These are phyloP conservation scores for Oryza officinalis DNA, from an alignment of 176 grass and related monocot species.

Conservation along the genomic window DNA sequence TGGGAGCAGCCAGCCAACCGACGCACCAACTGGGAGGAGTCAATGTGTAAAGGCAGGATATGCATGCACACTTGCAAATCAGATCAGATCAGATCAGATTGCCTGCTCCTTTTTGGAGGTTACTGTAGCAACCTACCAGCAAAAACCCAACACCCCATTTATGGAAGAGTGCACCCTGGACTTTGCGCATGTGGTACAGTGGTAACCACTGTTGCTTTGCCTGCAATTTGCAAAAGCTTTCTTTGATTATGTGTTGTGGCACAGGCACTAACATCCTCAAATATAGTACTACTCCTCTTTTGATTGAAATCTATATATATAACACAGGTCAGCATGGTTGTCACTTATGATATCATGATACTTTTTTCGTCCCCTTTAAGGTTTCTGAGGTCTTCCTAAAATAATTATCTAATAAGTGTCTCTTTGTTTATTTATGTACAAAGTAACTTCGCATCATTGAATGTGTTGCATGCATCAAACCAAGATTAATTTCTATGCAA, in stretches of 20 bases:
- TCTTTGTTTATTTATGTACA: too few relatives aligned
- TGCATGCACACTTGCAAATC: neutral
- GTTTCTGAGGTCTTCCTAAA: too few relatives aligned
- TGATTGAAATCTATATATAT: too few relatives aligned
- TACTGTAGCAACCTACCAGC: neutral
- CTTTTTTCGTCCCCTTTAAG: too few relatives aligned
- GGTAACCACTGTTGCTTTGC: neutral
- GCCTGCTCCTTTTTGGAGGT: neutral
- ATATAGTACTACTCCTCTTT: too few relatives aligned
- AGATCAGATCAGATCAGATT: neutral
- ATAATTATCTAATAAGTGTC: too few relatives aligned
- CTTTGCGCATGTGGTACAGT: neutral
- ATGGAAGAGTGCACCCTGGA: neutral
- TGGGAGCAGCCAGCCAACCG: neutral
- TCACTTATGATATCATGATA: too few relatives aligned
- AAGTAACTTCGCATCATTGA: too few relatives aligned
- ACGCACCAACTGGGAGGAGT: neutral
- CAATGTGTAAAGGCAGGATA: conserved; percentile 8
- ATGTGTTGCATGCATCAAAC: too few relatives aligned
- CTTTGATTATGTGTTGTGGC: neutral
- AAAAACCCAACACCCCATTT: neutral
- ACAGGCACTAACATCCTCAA: neutral
- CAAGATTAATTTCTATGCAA: too few relatives aligned
- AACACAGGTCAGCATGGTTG: too few relatives aligned
- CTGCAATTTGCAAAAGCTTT: neutral